Percentiles rank a stretch among this genome's conserved stretches.
These are phyloP conservation scores for Bruguiera gymnorhiza DNA, from an alignment of 345 rosid genomes.

Conservation along the genomic window DNA sequence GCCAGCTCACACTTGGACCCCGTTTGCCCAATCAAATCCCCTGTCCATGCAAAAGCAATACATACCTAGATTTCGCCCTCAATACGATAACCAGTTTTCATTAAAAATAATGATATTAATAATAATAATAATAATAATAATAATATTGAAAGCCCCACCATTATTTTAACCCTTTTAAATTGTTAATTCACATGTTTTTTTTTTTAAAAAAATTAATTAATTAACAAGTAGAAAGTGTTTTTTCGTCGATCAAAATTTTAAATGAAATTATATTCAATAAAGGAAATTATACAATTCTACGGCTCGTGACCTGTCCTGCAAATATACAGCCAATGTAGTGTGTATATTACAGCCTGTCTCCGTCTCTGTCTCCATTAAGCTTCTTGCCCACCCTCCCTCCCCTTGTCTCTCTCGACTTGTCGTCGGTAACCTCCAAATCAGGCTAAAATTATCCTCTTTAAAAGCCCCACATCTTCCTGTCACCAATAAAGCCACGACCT, in stretches of 20 bases:
- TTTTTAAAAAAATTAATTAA: too few relatives aligned
- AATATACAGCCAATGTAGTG: constrained; percentile 34
- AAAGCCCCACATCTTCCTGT: too few relatives aligned
- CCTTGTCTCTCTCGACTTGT: background rate
- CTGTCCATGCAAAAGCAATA: background rate
- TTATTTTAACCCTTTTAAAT: too few relatives aligned
- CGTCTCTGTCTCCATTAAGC: background rate
- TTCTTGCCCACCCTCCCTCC: background rate
- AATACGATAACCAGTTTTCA: too few relatives aligned
- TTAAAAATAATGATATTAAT: too few relatives aligned
- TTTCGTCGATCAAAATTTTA: background rate
- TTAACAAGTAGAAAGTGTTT: too few relatives aligned
- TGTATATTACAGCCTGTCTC: constrained; percentile 61
- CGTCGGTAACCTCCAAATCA: background rate
- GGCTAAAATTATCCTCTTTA: background rate
- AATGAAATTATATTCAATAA: too few relatives aligned
- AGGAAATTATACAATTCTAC: background rate
- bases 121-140: too few relatives aligned
- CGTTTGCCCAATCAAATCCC: background rate
- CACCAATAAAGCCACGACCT: background rate
- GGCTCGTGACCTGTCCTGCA: background rate
- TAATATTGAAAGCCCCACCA: too few relatives aligned
- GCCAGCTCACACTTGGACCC: constrained; percentile 33
- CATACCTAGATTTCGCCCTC: too few relatives aligned
- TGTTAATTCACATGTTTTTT: too few relatives aligned